Evolutionary conservation across 2,329 filamentous ascomycete species (phyloP), one percentile per base, ranked within the genome.

Genomic region (Tolypocladium guangdongense): DNA sequence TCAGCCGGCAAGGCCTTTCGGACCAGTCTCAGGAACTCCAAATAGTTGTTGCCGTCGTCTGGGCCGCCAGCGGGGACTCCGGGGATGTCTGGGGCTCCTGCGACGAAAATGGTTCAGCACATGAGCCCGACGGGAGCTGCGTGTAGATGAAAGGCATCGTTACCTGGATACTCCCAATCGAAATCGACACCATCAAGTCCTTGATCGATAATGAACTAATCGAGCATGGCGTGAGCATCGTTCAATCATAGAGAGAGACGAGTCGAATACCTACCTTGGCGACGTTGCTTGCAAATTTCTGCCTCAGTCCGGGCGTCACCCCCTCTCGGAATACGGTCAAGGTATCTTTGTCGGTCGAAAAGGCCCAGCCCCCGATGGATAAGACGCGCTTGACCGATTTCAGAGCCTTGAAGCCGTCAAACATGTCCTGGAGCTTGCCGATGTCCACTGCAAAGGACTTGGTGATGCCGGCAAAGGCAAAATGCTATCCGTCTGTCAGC

Each of bases 111-210:
- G n/a, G 22, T 35, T 35, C 11, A 49, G 32, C 10, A 50, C 49
- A 45, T 24, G 38, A 38, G n/a, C 16, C 35, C n/a, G 36, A 37
- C 16, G 18, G 12, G 30, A 30, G 22, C 18, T 20, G 4, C 18
- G 16, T 35, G 30, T 39, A 14, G 14, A 27, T 8, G 3, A 7
- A 27, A 30, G 41, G 22, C 39, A 18, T 27, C 14, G 18, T 18
- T 45, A 45, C 58, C 58, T 1, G 63, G 65, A 22, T 74, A 73
- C 47, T 73, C 71, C 74, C 72, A 77, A 55, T 74, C 70, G 27
- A 71, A 58, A 50, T 74, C 70, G 7, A 73, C 53, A 0, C 72
- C 71, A 47, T 73, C 71, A 0, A 74, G 56, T 6, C 57, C 52
- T 16, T 69, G 32, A 14, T 74, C 33, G 20, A 66, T 54, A 54